A percentile compares a stretch with the other conserved stretches of the same genome.
phyloP scores from a whole-genome alignment of 2,329 filamentous ascomycete species.

The Ascochyta rabiei region DNA sequence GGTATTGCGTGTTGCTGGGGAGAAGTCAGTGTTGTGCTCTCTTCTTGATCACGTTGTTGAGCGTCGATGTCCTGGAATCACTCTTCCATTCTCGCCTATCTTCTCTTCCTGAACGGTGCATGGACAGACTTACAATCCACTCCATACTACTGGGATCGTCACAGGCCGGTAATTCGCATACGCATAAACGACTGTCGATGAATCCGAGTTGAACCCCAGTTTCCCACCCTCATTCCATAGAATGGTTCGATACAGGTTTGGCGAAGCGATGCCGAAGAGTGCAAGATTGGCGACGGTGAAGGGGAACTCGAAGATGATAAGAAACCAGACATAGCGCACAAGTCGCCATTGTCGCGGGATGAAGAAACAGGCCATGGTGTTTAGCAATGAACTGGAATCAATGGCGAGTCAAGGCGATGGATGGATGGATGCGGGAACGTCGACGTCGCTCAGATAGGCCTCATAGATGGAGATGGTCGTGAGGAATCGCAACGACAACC shows the following conservation, averaged over 20 bases:
- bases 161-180: constrained; percentile 72
- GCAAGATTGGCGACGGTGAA: constrained; percentile 70
- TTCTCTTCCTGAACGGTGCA: background rate
- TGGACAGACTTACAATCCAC: constrained; percentile 65
- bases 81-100: background rate
- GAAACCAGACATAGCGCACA: constrained; percentile 57
- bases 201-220: constrained; percentile 76
- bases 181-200: constrained; percentile 71
- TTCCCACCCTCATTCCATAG: constrained; percentile 76
- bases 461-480: constrained; percentile 11
- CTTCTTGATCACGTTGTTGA: background rate
- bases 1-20: constrained; percentile 72
- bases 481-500: constrained; percentile 12
- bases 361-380: constrained; percentile 52
- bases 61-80: background rate
- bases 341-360: constrained; percentile 62
- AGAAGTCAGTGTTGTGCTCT: constrained; percentile 4
- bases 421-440: constrained; percentile 16
- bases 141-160: constrained; percentile 73
- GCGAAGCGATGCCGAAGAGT: constrained; percentile 74
- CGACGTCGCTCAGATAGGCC: constrained; percentile 9
- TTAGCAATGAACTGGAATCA: background rate
- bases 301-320: constrained; percentile 70
- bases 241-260: constrained; percentile 72
- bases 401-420: background rate